Base-by-base conservation (phyloP, 495 filamentous ascomycete genomes). In the Pseudoneurospora amorphoporcata region DNA sequence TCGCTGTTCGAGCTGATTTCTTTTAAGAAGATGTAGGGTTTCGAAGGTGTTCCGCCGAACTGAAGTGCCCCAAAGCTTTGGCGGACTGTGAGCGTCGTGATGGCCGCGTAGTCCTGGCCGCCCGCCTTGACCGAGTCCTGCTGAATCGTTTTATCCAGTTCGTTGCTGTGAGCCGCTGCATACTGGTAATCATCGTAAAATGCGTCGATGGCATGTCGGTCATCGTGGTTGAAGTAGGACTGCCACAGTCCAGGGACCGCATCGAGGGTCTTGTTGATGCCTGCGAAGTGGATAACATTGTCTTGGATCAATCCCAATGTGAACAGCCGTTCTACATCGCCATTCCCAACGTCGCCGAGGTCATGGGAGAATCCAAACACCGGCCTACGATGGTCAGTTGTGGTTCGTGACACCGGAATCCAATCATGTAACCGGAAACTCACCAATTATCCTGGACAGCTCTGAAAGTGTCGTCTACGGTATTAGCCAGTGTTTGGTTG, bases 1-100 rank as follows among this genome's bases (percentile, higher is more conserved):
- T 97, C 97, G 40, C 95, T 94, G 79, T 97, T 92, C 1, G 92
- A 95, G 70, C 92, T 94, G 76, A 98, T 98, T 81, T 98, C 95
- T 81, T 98, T 98, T 47, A 97, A 80, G 82, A 97, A 97, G 17
- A 98, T 80, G 39, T 95, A 88, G 1, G 93, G 92, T 73, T 91
- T 86, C 0, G 91, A 87, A 0, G 89, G 86, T 3, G 92, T 96
- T 2, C 93, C 93, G 1, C 91, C 88, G 76, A 97, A 96, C 47
- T 89, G 89, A 2, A 94, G 93, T 3, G 91, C 94, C 3, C 92
- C 95, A 83, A 97, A 90, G 3, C 93, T 90, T 79, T 98, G 95
- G 10, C 95, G 90, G 4, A 94, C 92, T 37, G 90, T 88, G 32
- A 98, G 89, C 0, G 92, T 91, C 12, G 94, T 92, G 69, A 98